phyloP scores from a whole-genome alignment of 148 eudicot genomes.

The Talinum fruticosum region DNA sequence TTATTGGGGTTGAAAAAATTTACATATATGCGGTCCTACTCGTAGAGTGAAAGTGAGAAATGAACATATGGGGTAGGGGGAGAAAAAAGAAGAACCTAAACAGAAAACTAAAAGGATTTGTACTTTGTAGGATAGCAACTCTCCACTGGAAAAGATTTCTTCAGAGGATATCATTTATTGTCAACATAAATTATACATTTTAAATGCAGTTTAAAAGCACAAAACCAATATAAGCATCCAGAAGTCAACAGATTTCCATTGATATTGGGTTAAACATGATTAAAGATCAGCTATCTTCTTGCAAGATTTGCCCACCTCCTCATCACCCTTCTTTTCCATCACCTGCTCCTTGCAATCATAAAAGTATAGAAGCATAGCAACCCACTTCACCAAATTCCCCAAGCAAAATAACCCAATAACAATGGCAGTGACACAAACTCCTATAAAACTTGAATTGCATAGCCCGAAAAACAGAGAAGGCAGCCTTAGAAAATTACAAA shows the following conservation, averaged over 20 bases:
- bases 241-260: neutral
- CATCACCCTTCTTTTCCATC: slow-evolving; percentile 18
- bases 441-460: neutral
- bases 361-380: slow-evolving; percentile 18
- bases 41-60: no score
- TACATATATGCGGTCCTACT: no score
- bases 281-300: neutral
- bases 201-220: neutral
- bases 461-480: neutral
- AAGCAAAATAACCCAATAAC: slow-evolving; percentile 16
- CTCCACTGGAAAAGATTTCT: no score
- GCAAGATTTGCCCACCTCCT: neutral
- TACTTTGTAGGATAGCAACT: no score
- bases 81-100: no score
- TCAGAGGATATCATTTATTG: no score
- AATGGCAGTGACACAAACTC: slow-evolving; percentile 1
- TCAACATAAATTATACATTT: neutral
- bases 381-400: slow-evolving; percentile 25
- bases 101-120: no score
- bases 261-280: neutral
- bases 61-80: no score
- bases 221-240: neutral
- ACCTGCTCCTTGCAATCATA: slow-evolving; percentile 19
- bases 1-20: no score
- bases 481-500: neutral